Base-by-base conservation (phyloP, 352 stramenopile species). In the Pythium biforme region DNA sequence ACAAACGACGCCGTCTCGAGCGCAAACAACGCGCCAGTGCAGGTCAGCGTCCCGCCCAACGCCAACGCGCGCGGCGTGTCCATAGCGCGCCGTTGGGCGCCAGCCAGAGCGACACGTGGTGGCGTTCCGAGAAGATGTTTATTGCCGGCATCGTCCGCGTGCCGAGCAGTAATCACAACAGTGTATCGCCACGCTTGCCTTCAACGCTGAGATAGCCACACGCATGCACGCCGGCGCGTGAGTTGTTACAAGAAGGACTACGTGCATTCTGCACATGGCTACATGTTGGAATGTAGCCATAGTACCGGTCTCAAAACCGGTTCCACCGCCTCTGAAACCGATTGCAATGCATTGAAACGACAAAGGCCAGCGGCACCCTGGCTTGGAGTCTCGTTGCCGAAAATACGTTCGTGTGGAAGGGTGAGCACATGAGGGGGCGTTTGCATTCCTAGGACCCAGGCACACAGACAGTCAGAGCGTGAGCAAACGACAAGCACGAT, bases 401-500 rank as follows among this genome's bases (percentile, higher is more conserved):
- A 37, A 37, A 37, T 37, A 37, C 31, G 8, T 11, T 12, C 3
- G 1, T 37, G 31, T 37, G 31, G 31, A 37, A 15, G 31, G 39
- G 1, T 27, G 43, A 49, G 43, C 19, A 49, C n/a, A 37, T 37
- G 31, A 37, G 14, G 31, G 31, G 31, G 8, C 31, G 31, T 37
- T 37, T 37, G 8, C 31, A 37, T 37, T 37, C 31, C 31, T 12
- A 4, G 14, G 31, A 37, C 31, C 12, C 5, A 11, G 31, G 37
- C 14, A 43, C 14, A n/a, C 8, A 4, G 37, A 43, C n/a, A n/a
- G n/a, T n/a, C n/a, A n/a, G 15, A 43, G 37, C 37, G 17, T 7
- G 37, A 43, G 37, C 12, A 17, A 43, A 17, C 37, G 12, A 7
- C 12, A n/a, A 61, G 25, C 41, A 72, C 33, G 6, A 91, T 94